These are phyloP conservation scores for Pichia sp. DNA, from an alignment of 1,139 yeast species.

Conservation along the genomic window DNA sequence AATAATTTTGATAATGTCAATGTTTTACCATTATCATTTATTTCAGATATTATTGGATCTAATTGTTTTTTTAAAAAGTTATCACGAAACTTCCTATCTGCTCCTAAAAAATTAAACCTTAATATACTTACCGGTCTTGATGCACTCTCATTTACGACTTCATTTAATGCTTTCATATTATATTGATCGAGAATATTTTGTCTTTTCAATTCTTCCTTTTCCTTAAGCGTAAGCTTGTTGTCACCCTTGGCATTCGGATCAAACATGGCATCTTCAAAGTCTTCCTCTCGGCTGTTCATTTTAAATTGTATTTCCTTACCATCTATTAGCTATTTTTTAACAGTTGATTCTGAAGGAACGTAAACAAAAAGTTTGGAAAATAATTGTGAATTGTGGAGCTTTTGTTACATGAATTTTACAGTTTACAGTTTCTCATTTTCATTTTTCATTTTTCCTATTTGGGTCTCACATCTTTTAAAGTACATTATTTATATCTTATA, in stretches of 20 bases:
- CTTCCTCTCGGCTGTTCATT: slow-evolving; percentile 5
- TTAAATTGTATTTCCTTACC: background rate
- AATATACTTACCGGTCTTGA: slow-evolving; percentile 40
- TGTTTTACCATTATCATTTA: slow-evolving; percentile 6
- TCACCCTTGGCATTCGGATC: background rate
- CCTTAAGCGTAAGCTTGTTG: background rate
- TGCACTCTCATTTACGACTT: slow-evolving; percentile 37
- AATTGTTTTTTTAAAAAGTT: slow-evolving; percentile 50
- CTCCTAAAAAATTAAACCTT: slow-evolving; percentile 51
- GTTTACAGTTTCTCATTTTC: too few species aligned
- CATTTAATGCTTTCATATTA: slow-evolving; percentile 36
- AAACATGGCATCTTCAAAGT: slow-evolving; percentile 9
- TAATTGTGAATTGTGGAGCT: too few species aligned
- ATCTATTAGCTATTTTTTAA: too few species aligned
- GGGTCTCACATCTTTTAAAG: too few species aligned
- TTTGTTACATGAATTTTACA: too few species aligned
- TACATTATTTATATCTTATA: too few species aligned
- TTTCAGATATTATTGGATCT: slow-evolving; percentile 39
- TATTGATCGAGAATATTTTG: slow-evolving; percentile 31
- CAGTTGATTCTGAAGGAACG: too few species aligned
- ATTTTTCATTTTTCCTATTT: too few species aligned
- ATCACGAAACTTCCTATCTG: slow-evolving; percentile 42
- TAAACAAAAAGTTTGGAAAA: too few species aligned
- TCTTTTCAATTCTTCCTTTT: slow-evolving; percentile 21
- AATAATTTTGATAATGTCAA: slow-evolving; percentile 35